These are phyloP conservation scores for Epichloe elymi DNA, from an alignment of 2,329 filamentous ascomycete species.

Conservation along the genomic window DNA sequence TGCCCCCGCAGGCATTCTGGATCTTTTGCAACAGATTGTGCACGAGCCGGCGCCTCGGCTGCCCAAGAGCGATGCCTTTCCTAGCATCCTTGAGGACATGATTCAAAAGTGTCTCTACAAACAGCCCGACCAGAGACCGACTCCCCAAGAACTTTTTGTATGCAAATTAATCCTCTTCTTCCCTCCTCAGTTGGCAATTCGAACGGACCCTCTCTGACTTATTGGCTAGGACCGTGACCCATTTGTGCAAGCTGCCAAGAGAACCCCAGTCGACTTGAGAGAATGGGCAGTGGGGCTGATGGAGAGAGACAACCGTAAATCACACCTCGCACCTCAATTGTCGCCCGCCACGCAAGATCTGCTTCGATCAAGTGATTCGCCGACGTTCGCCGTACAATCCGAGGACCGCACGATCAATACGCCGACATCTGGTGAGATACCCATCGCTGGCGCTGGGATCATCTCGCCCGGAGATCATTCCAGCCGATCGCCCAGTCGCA, in stretches of 20 bases:
- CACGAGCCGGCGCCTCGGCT: conserved; percentile 87
- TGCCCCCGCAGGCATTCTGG: conserved; percentile 85
- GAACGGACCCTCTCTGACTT: conserved; percentile 4
- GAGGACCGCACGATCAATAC: conserved; percentile 38
- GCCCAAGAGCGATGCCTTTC: conserved; percentile 95
- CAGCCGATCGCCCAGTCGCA: conserved; percentile 39
- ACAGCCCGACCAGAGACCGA: conserved; percentile 75
- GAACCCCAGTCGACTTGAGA: conserved; percentile 84
- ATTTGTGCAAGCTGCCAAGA: conserved; percentile 91
- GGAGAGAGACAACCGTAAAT: conserved; percentile 91
- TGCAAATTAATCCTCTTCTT: neutral
- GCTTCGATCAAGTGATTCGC: conserved; percentile 50
- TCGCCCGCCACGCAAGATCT: conserved; percentile 69
- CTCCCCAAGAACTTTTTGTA: conserved; percentile 84
- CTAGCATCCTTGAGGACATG: conserved; percentile 88
- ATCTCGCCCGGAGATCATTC: conserved; percentile 40
- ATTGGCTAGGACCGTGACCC: conserved; percentile 65
- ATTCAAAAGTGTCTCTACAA: conserved; percentile 93
- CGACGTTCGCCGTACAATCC: conserved; percentile 29
- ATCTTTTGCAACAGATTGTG: conserved; percentile 93
- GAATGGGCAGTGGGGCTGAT: conserved; percentile 92
- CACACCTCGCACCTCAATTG: conserved; percentile 70
- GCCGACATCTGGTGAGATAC: conserved; percentile 61
- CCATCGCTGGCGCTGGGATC: conserved; percentile 44
- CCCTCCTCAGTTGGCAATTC: neutral